Evolutionary conservation across 2,329 filamentous ascomycete genomes (phyloP).

Genomic region (Herpotrichia juniperi): DNA sequence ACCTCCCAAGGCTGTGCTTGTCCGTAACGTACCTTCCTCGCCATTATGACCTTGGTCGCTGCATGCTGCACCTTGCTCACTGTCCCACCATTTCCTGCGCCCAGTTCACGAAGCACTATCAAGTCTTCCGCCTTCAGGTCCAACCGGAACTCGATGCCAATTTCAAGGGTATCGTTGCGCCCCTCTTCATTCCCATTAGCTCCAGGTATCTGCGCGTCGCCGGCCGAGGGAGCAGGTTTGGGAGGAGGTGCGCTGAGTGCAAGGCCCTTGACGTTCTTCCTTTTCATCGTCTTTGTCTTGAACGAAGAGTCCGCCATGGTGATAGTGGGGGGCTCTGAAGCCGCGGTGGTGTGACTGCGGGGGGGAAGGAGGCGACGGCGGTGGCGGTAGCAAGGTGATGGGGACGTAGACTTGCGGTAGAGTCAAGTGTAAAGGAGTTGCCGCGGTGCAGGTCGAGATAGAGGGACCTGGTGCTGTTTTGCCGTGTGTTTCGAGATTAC

Average conservation of each 20-base stretch:
- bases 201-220: slow-evolving; percentile 67
- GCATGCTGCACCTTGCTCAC: slow-evolving; percentile 98
- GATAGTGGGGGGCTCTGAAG: slow-evolving; percentile 16
- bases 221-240: slow-evolving; percentile 74
- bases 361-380: slow-evolving; percentile 12
- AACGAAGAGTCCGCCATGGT: slow-evolving; percentile 64
- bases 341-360: slow-evolving; percentile 1
- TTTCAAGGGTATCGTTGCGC: slow-evolving; percentile 79
- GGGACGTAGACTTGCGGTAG: neutral
- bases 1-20: neutral
- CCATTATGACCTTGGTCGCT: slow-evolving; percentile 95
- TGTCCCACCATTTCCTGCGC: slow-evolving; percentile 94
- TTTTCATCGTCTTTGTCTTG: slow-evolving; percentile 84
- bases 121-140: slow-evolving; percentile 91
- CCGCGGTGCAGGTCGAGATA: slow-evolving; percentile 1
- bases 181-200: slow-evolving; percentile 65
- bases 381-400: slow-evolving; percentile 3
- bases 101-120: slow-evolving; percentile 90
- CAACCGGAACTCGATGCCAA: slow-evolving; percentile 95
- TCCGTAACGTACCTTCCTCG: slow-evolving; percentile 76
- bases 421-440: neutral
- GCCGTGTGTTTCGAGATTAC: slow-evolving; percentile 40
- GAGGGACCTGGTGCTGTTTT: slow-evolving; percentile 22
- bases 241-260: slow-evolving; percentile 81
- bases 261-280: slow-evolving; percentile 98